Base-by-base conservation (phyloP, 192 early-diverging fungal genomes). In the Obelidium mucronatum region DNA sequence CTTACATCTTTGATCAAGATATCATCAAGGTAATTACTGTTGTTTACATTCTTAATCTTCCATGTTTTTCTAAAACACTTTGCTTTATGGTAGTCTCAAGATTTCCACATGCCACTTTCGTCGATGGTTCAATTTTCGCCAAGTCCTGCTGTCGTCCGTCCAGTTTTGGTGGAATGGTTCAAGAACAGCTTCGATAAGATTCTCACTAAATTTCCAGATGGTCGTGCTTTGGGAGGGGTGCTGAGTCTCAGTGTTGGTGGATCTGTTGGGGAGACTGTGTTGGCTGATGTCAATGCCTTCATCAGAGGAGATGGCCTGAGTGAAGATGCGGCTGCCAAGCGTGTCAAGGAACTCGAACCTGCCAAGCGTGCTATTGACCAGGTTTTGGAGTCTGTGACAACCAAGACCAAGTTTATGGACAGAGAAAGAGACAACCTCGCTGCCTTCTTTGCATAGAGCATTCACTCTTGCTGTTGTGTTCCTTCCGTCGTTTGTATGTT, bases 1-100 rank as follows among this genome's bases (percentile, higher is more conserved):
- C 92, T 64, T 89, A 94, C 67, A 81, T 94, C 4, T 74, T 82
- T 34, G 73, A 82, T 37, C 90, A 92, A 22, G 94, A 96, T 82
- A 90, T 87, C 1, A 80, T 95, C 58, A 76, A 76, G 74, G 86
- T n/a, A n/a, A n/a, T n/a, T n/a, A n/a, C n/a, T n/a, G n/a, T n/a
- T n/a, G n/a, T n/a, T n/a, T n/a, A n/a, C n/a, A n/a, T n/a, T n/a
- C n/a, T n/a, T n/a, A n/a, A n/a, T n/a, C n/a, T n/a, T n/a, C n/a
- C n/a, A n/a, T n/a, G n/a, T n/a, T n/a, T n/a, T n/a, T n/a, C n/a
- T n/a, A n/a, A n/a, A n/a, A n/a, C n/a, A n/a, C n/a, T n/a, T n/a
- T n/a, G n/a, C n/a, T n/a, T n/a, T n/a, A n/a, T n/a, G n/a, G n/a
- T n/a, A n/a, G n/a, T n/a, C 91, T 8, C 80, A 93, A 35, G 78